Conservation (phyloP, 768 basidiomycete species). For the Leccinum imitatum region DNA sequence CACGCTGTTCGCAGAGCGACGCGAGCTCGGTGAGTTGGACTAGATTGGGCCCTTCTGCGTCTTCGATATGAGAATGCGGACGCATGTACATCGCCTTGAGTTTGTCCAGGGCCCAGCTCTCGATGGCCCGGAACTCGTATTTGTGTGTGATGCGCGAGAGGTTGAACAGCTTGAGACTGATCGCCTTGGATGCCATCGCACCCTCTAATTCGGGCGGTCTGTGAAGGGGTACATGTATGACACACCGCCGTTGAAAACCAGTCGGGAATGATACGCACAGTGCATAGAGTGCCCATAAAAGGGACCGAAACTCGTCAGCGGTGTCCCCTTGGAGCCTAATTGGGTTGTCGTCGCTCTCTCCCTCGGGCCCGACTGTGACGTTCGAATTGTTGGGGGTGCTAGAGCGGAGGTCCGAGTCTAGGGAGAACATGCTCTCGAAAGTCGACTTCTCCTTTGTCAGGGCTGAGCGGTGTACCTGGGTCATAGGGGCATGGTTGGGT, state of each 20-base stretch:
- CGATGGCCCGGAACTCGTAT: slow-evolving; percentile 46
- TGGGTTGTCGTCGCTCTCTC: slow-evolving; percentile 49
- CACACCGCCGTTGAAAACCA: slow-evolving; percentile 1
- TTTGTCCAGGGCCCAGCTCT: slow-evolving; percentile 44
- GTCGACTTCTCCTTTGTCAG: slow-evolving; percentile 46
- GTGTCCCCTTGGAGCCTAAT: slow-evolving; percentile 48
- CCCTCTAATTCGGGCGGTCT: slow-evolving; percentile 49
- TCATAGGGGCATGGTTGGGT: slow-evolving; percentile 19
- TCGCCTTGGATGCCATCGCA: slow-evolving; percentile 41
- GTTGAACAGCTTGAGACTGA: slow-evolving; percentile 45
- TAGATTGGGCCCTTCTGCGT: slow-evolving; percentile 38
- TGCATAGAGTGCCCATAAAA: slow-evolving; percentile 54
- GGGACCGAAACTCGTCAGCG: slow-evolving; percentile 49
- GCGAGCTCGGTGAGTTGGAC: slow-evolving; percentile 52
- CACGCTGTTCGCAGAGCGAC: slow-evolving; percentile 46
- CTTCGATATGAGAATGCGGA: slow-evolving; percentile 31
- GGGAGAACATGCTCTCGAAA: slow-evolving; percentile 48
- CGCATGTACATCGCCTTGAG: slow-evolving; percentile 40
- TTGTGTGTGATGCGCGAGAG: slow-evolving; percentile 50
- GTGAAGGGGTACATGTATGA: not conserved
- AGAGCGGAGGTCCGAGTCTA: slow-evolving; percentile 37
- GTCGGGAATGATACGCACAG: slow-evolving; percentile 39
- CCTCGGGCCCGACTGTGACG: slow-evolving; percentile 40
- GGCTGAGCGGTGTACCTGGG: slow-evolving; percentile 40
- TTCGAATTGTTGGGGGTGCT: slow-evolving; percentile 20